Percentiles rank a stretch among this genome's conserved stretches.
These are phyloP conservation scores for Malassezia japonica DNA, from an alignment of 1,284 basidiomycete species.

Conservation along the genomic window DNA sequence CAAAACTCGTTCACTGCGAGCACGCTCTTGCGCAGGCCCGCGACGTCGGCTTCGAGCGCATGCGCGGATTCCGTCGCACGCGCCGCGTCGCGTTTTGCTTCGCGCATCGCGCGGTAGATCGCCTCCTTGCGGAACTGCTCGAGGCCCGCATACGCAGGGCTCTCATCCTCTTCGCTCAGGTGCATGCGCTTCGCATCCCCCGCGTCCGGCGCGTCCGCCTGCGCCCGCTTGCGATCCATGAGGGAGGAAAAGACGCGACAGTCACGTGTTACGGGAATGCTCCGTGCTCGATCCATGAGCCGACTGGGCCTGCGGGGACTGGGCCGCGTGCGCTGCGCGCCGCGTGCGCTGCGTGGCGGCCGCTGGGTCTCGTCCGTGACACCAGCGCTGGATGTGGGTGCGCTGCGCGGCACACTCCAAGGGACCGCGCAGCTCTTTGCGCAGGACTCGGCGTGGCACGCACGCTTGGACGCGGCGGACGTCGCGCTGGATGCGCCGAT, in stretches of 20 bases:
- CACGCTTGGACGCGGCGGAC: background rate
- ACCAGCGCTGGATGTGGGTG: background rate
- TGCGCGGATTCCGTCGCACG: slow-evolving; percentile 15
- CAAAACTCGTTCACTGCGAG: slow-evolving; percentile 29
- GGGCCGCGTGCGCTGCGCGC: background rate
- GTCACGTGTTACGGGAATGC: background rate
- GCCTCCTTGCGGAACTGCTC: slow-evolving; percentile 42
- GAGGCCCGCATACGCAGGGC: slow-evolving; percentile 21
- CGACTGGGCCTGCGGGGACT: background rate
- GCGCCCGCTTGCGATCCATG: slow-evolving; percentile 32
- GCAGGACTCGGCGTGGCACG: background rate
- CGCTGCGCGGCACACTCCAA: background rate
- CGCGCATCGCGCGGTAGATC: slow-evolving; percentile 37
- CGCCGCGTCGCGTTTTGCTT: slow-evolving; percentile 26
- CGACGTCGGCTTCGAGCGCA: slow-evolving; percentile 18
- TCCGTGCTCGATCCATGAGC: background rate
- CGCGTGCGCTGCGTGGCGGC: background rate
- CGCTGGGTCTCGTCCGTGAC: background rate
- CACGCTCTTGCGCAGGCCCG: slow-evolving; percentile 20
- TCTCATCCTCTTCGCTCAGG: slow-evolving; percentile 22
- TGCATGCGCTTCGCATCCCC: slow-evolving; percentile 11
- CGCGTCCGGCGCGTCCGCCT: slow-evolving; percentile 9
- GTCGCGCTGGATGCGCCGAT: background rate
- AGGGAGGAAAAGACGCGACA: slow-evolving; percentile 5
- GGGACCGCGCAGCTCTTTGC: background rate